phyloP scores from a whole-genome alignment of 352 stramenopile genomes.

The Globisporangium splendens region DNA sequence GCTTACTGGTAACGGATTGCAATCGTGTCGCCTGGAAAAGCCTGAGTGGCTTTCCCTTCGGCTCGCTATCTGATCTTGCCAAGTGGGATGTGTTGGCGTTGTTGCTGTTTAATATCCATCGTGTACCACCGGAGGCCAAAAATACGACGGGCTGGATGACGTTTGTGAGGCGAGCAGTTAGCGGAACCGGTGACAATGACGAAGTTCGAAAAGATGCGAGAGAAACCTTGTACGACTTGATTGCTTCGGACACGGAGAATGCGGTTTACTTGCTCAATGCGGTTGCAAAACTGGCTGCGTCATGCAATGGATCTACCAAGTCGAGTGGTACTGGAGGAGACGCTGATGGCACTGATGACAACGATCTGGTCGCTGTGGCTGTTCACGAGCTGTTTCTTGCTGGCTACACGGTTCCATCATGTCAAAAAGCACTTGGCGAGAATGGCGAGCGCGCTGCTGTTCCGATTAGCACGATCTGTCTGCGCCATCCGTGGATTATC shows the following conservation, averaged over 20 bases:
- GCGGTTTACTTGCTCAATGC: slow-evolving; percentile 69
- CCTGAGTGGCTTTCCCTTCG: slow-evolving; percentile 67
- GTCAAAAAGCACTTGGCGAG: slow-evolving; percentile 38
- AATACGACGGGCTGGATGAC: slow-evolving; percentile 51
- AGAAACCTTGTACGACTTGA: slow-evolving; percentile 52
- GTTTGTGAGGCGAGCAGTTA: slow-evolving; percentile 46
- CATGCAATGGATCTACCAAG: slow-evolving; percentile 14
- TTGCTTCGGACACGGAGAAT: slow-evolving; percentile 61
- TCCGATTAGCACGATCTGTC: slow-evolving; percentile 60
- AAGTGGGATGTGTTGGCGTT: slow-evolving; percentile 83
- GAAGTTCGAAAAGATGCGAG: slow-evolving; percentile 33
- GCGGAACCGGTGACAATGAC: slow-evolving; percentile 17
- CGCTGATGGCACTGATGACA: slow-evolving; percentile 19
- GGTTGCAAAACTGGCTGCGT: slow-evolving; percentile 37
- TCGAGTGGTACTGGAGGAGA: slow-evolving; percentile 36
- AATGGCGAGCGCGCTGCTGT: slow-evolving; percentile 47
- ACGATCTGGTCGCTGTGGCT: slow-evolving; percentile 46
- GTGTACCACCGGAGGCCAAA: slow-evolving; percentile 58
- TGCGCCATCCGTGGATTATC: slow-evolving; percentile 54
- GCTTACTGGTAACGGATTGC: slow-evolving; percentile 62
- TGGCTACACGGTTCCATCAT: slow-evolving; percentile 45
- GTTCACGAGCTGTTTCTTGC: slow-evolving; percentile 71
- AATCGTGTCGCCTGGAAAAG: slow-evolving; percentile 80
- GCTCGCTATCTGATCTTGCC: slow-evolving; percentile 58
- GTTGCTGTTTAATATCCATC: slow-evolving; percentile 69